These are phyloP conservation scores for Marasmius fiardii DNA, from an alignment of 1,284 basidiomycete genomes.

Conservation along the genomic window DNA sequence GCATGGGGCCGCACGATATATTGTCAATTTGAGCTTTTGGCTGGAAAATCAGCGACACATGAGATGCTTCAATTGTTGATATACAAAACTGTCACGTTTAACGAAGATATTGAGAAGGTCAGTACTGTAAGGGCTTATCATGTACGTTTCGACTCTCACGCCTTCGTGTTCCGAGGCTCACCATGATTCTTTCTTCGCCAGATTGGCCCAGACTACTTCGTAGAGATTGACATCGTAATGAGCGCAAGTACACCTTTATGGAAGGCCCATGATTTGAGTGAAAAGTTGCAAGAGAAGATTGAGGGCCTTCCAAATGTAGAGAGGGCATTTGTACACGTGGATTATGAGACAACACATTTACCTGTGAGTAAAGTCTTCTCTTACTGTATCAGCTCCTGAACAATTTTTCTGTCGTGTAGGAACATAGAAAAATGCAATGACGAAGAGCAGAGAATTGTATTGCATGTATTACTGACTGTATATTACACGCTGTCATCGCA, in stretches of 20 bases:
- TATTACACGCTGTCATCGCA: too few species aligned
- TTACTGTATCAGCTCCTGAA: too few species aligned
- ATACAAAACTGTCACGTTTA: conserved; percentile 92
- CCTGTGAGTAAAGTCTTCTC: too few species aligned
- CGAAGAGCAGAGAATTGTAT: too few species aligned
- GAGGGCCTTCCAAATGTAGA: conserved; percentile 91
- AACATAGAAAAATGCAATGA: too few species aligned
- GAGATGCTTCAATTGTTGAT: conserved; percentile 90
- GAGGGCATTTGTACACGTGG: conserved; percentile 90
- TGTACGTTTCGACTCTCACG: conserved; percentile 39
- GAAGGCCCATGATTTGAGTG: conserved; percentile 91
- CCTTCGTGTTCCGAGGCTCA: conserved; percentile 8
- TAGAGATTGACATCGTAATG: conserved; percentile 96
- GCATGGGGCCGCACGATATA: conserved; percentile 80
- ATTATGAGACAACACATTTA: conserved; percentile 63
- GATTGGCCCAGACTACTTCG: conserved; percentile 78
- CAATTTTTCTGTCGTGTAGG: too few species aligned
- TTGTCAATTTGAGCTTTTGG: conserved; percentile 82
- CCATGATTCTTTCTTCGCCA: conserved; percentile 17
- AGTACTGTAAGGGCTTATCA: conserved; percentile 91
- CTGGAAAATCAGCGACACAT: conserved; percentile 87
- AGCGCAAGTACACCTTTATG: conserved; percentile 84
- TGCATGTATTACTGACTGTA: too few species aligned
- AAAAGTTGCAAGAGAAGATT: conserved; percentile 91
- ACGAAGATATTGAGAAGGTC: conserved; percentile 79